Conservation (phyloP, 495 filamentous ascomycete species). For the Trichoderma reesei region DNA sequence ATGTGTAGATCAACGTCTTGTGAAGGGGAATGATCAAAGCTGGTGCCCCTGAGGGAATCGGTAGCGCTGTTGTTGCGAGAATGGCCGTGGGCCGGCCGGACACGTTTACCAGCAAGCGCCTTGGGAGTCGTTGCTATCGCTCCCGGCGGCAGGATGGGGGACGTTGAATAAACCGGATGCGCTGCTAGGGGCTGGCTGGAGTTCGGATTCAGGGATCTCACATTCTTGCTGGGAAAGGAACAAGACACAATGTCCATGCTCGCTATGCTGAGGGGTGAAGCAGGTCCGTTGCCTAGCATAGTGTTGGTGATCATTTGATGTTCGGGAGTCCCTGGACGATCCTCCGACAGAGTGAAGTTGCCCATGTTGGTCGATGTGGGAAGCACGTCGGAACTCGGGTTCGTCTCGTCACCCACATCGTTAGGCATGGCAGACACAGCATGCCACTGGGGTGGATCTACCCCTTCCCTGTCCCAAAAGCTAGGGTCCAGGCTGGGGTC, state of each 20-base stretch:
- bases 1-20: constrained; percentile 48
- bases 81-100: constrained; percentile 35
- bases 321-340: constrained; percentile 35
- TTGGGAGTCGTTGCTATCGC: constrained; percentile 43
- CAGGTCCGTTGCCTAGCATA: constrained; percentile 23
- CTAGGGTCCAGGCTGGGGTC: constrained; percentile 41
- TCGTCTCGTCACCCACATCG: constrained; percentile 22
- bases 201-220: constrained; percentile 36
- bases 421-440: constrained; percentile 17
- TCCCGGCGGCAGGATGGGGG: constrained; percentile 32
- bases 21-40: constrained; percentile 37
- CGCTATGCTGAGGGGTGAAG: constrained; percentile 42
- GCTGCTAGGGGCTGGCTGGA: constrained; percentile 42
- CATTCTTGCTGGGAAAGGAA: constrained; percentile 62
- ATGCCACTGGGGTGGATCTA: constrained; percentile 33
- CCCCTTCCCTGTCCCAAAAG: constrained; percentile 33
- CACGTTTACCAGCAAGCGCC: constrained; percentile 42
- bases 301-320: constrained; percentile 16
- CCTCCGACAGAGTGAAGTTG: constrained; percentile 29
- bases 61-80: constrained; percentile 53
- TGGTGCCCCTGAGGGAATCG: constrained; percentile 75
- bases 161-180: constrained; percentile 52
- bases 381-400: constrained; percentile 33
- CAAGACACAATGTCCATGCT: constrained; percentile 66
- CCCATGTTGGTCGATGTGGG: constrained; percentile 36